Evolutionary conservation across 1,284 basidiomycete genomes (phyloP).

Genomic region (Marasmius tenuissimus): DNA sequence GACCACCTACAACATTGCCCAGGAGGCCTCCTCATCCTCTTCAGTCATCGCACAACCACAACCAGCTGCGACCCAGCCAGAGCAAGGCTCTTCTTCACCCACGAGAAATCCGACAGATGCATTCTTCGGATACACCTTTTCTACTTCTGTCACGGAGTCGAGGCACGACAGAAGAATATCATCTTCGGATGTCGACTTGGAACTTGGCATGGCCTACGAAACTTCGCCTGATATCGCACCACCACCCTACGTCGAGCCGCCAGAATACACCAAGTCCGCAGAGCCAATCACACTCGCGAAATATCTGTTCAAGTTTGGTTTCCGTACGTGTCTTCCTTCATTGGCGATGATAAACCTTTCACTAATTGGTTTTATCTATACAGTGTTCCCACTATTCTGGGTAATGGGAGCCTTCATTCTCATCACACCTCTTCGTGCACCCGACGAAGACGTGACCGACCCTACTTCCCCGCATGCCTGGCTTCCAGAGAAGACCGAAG

Average conservation of each 20-base stretch:
- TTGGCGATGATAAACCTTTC: not conserved
- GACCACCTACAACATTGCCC: not conserved
- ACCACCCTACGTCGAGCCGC: conserved; percentile 15
- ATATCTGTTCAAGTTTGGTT: conserved; percentile 44
- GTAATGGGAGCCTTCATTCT: conserved; percentile 46
- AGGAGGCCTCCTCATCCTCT: not conserved
- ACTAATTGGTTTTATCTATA: not conserved
- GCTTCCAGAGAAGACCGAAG: conserved; percentile 37
- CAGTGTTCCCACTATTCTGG: conserved; percentile 53
- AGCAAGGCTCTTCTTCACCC: not conserved
- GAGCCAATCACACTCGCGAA: conserved; percentile 42
- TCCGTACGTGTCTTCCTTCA: conserved; percentile 28
- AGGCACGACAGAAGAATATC: conserved; percentile 5
- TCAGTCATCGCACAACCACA: not conserved
- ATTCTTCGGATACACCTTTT: conserved; percentile 6
- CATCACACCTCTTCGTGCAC: conserved; percentile 36
- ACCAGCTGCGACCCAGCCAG: not conserved
- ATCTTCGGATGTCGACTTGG: not conserved
- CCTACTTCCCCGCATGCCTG: conserved; percentile 22
- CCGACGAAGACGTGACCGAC: conserved; percentile 13
- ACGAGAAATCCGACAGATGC: not conserved
- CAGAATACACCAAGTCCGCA: conserved; percentile 12
- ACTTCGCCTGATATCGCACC: not conserved
- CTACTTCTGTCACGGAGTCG: not conserved
- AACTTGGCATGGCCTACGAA: conserved; percentile 1